Evolutionary conservation across 495 filamentous ascomycete genomes (phyloP), one percentile per base, ranked within the genome.

Genomic region (Penicillium waksmanii): DNA sequence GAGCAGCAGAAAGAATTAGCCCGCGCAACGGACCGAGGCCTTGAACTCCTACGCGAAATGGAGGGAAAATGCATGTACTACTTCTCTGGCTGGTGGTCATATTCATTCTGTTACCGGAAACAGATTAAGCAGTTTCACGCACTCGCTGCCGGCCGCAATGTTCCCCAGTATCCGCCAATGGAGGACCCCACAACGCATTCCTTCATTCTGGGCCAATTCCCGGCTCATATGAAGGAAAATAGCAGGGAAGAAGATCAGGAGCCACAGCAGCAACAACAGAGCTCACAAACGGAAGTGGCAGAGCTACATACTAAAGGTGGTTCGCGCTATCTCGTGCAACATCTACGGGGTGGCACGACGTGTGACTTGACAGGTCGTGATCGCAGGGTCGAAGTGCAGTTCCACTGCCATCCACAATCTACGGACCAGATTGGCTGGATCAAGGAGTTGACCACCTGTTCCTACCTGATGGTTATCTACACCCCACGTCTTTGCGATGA

Each of bases 71-170:
- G 95, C 77, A 83, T 98, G 61, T 97, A 96, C 75, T 97, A 89
- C 73, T 81, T 92, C 47, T 89, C 85, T 1, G 95, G 94, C 3
- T 98, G 95, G 95, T 98, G 95, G 95, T 92, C 88, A 55, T 98
- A 98, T 71, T 88, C 85, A 34, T 98, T 96, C 76, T 98, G 95
- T 78, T 96, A 97, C 77, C 89, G 90, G 66, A 81, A 85, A 44
- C 85, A 90, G 55, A 87, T 98, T 34, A 90, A 89, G 61, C 95
- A 98, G 70, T 98, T 96, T 73, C 95, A 98, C 75, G 90, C 90
- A 53, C 77, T 92, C 52, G 85, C 93, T 0, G 74, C 84, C 51
- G 77, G 84, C 58, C 74, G 82, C 66, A 87, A 87, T 5, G 82
- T 85, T 1, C 86, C 91, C 4, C 80, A 83, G 17, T 88, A 88